These are phyloP conservation scores for Neonectria coccinea DNA, from an alignment of 2,329 filamentous ascomycete species.

Conservation along the genomic window DNA sequence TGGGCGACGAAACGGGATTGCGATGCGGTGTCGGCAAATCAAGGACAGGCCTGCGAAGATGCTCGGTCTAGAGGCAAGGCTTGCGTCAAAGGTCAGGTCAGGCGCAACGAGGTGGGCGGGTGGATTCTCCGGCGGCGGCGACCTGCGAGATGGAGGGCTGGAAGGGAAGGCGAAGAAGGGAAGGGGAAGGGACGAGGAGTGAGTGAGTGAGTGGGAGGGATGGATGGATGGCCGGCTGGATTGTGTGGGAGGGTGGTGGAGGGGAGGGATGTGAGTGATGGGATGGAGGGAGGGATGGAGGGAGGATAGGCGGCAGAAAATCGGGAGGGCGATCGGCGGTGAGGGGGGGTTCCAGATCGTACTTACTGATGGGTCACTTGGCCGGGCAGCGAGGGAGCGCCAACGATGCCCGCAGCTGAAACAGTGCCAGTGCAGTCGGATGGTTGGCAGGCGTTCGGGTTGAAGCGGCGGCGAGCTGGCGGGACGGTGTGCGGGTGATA, in stretches of 20 bases:
- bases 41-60: slow-evolving; percentile 26
- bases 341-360: slow-evolving; percentile 46
- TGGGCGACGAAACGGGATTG: slow-evolving; percentile 18
- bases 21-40: slow-evolving; percentile 30
- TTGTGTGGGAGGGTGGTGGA: slow-evolving; percentile 11
- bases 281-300: slow-evolving; percentile 30
- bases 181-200: slow-evolving; percentile 29
- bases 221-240: slow-evolving; percentile 37
- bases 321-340: slow-evolving; percentile 42
- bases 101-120: slow-evolving; percentile 38
- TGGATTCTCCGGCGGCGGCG: slow-evolving; percentile 24
- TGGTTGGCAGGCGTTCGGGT: slow-evolving; percentile 22
- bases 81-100: slow-evolving; percentile 45
- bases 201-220: slow-evolving; percentile 8
- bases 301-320: slow-evolving; percentile 41
- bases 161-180: slow-evolving; percentile 3
- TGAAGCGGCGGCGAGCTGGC: slow-evolving; percentile 15
- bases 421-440: slow-evolving; percentile 22
- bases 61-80: slow-evolving; percentile 42
- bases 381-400: slow-evolving; percentile 22
- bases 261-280: slow-evolving; percentile 38
- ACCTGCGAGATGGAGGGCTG: slow-evolving; percentile 25
- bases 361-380: slow-evolving; percentile 39
- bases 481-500: slow-evolving; percentile 10
- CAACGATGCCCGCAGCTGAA: slow-evolving; percentile 31